Percentiles rank a stretch among this genome's conserved stretches.
Evolutionary conservation across 345 rosid species (phyloP).

Genomic region (Gynandropsis gynandra): DNA sequence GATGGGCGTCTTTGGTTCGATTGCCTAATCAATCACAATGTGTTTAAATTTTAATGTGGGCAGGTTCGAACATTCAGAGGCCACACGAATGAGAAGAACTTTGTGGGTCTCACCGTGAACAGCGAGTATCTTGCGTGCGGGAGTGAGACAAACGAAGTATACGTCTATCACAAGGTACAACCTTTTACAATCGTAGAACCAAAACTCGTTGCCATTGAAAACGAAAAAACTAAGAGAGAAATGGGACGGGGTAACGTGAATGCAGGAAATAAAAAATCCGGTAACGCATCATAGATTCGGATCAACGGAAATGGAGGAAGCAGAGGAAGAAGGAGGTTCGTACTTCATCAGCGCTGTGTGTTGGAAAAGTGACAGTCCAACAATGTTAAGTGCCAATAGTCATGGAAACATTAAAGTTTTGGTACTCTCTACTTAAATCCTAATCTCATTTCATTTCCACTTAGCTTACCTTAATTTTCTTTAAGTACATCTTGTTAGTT

Average conservation of each 20-base stretch:
- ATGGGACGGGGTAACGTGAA: background rate
- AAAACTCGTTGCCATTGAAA: background rate
- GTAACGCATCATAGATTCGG: conserved; percentile 85
- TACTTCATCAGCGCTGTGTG: conserved; percentile 94
- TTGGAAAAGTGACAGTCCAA: conserved; percentile 96
- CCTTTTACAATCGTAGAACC: background rate
- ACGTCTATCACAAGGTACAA: conserved; percentile 88
- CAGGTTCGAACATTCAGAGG: conserved; percentile 90
- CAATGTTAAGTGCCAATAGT: conserved; percentile 91
- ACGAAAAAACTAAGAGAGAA: too few relatives aligned
- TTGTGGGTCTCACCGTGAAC: conserved; percentile 84
- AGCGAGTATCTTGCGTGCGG: conserved; percentile 88
- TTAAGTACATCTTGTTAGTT: too few relatives aligned
- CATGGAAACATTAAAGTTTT: conserved; percentile 96
- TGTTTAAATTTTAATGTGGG: too few relatives aligned
- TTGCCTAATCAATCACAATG: too few relatives aligned
- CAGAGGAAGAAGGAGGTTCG: conserved; percentile 77
- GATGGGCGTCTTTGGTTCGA: too few relatives aligned
- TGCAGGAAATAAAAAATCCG: conserved; percentile 80
- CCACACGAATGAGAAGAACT: conserved; percentile 96
- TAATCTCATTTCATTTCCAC: background rate
- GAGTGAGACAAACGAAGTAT: conserved; percentile 94
- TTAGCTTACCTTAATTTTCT: too few relatives aligned
- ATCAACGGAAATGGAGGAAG: conserved; percentile 74
- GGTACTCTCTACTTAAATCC: conserved; percentile 62